Percentiles rank a stretch among this genome's conserved stretches.
Conservation (phyloP, 1,284 basidiomycete genomes). For the Cystobasidiaceae sp. region DNA sequence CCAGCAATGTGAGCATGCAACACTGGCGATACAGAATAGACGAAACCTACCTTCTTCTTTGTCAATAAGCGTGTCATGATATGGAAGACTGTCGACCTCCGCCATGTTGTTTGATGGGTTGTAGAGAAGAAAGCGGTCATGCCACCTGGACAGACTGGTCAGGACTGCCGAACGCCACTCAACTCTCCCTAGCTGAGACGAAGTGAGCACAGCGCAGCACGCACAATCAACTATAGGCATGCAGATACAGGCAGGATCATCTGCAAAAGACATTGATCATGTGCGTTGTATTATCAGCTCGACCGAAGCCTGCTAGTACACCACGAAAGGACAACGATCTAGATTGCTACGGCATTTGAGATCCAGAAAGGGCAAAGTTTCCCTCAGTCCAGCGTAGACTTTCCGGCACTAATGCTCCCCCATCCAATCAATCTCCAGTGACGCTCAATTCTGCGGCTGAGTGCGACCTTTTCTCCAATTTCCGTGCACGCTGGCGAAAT, state of each 20-base stretch:
- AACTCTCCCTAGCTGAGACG: conserved; percentile 20
- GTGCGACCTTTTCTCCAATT: conserved; percentile 88
- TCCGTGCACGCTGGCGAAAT: conserved; percentile 90
- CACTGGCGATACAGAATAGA: neutral
- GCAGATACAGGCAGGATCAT: too few relatives aligned
- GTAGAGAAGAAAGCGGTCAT: neutral
- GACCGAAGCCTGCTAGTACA: too few relatives aligned
- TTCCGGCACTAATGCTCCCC: conserved; percentile 20
- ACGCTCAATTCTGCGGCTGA: conserved; percentile 89
- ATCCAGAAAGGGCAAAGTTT: too few relatives aligned
- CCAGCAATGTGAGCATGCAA: neutral
- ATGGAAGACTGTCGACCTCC: conserved; percentile 15
- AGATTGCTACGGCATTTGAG: too few relatives aligned
- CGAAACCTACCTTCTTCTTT: conserved; percentile 9
- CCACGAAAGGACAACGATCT: too few relatives aligned
- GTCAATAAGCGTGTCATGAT: conserved; percentile 28
- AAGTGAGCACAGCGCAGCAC: too few relatives aligned
- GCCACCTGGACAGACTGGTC: neutral
- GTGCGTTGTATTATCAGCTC: too few relatives aligned
- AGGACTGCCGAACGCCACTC: neutral
- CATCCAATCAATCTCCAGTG: conserved; percentile 71
- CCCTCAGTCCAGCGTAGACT: too few relatives aligned
- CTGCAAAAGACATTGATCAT: too few relatives aligned
- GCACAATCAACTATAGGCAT: too few relatives aligned
- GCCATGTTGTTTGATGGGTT: neutral